These are phyloP conservation scores for Fraxinus ornus DNA, from an alignment of 305 asterid genomes.

Conservation along the genomic window DNA sequence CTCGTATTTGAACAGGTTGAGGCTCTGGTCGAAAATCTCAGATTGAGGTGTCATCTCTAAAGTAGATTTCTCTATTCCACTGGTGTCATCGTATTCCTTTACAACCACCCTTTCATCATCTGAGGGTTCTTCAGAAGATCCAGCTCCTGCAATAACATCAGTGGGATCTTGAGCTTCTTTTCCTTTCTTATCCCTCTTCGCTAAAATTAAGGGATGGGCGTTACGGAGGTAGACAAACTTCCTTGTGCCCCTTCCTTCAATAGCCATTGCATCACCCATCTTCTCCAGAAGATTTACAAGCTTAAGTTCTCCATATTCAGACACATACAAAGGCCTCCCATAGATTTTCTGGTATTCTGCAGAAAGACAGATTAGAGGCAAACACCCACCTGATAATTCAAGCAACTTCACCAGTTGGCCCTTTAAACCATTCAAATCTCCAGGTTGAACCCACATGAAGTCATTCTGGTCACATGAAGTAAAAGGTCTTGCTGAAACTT, in stretches of 20 bases:
- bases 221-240: constrained; percentile 46
- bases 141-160: constrained; percentile 32
- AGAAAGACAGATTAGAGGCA: constrained; percentile 61
- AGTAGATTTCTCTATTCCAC: constrained; percentile 29
- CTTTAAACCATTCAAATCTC: constrained; percentile 77
- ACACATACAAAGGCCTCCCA: constrained; percentile 72
- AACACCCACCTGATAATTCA: constrained; percentile 62
- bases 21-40: constrained; percentile 28
- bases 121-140: constrained; percentile 68
- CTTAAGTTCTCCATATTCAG: constrained; percentile 72
- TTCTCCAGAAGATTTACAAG: constrained; percentile 67
- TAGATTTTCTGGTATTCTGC: constrained; percentile 67
- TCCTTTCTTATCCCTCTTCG: constrained; percentile 53
- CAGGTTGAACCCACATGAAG: constrained; percentile 79
- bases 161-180: constrained; percentile 43
- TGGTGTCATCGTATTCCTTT: constrained; percentile 29
- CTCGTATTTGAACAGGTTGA: constrained; percentile 60
- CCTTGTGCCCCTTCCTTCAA: constrained; percentile 58
- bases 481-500: constrained; percentile 36
- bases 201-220: constrained; percentile 31
- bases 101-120: constrained; percentile 54
- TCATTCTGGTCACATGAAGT: constrained; percentile 37
- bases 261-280: constrained; percentile 57
- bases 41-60: constrained; percentile 23
- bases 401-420: constrained; percentile 76